phyloP scores from a whole-genome alignment of 768 basidiomycete genomes.

The Mycena galopus region DNA sequence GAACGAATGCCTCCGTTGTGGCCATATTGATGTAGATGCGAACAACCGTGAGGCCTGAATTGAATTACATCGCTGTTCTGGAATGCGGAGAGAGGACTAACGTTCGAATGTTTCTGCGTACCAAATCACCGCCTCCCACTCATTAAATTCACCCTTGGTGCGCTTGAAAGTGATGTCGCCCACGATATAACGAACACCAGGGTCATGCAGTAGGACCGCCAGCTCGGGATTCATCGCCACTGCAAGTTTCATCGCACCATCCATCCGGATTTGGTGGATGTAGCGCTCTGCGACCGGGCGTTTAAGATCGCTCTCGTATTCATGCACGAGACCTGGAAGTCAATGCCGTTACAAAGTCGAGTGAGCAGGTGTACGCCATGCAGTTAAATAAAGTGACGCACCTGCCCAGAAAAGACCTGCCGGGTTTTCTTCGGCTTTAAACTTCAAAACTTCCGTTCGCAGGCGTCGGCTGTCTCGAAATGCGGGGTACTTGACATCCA shows the following conservation, averaged over 20 bases:
- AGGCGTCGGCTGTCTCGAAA: conserved; percentile 3
- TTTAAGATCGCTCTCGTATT: too few species aligned
- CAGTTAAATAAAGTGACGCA: background rate
- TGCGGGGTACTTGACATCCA: conserved; percentile 5
- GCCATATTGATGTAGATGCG: background rate
- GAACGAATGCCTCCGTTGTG: conserved; percentile 1
- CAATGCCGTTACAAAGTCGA: too few species aligned
- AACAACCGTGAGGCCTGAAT: background rate
- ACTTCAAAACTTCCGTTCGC: background rate
- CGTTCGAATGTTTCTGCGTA: background rate
- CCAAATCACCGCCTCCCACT: conserved; percentile 26
- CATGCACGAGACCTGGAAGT: too few species aligned
- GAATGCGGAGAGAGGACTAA: background rate
- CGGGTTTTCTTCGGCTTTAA: background rate
- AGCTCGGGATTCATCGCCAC: conserved; percentile 17
- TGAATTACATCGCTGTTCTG: background rate
- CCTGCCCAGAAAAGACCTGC: conserved; percentile 4
- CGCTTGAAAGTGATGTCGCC: conserved; percentile 19
- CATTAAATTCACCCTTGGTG: conserved; percentile 6
- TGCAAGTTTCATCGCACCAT: conserved; percentile 14
- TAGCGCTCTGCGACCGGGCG: conserved; percentile 12
- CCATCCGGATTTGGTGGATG: conserved; percentile 17
- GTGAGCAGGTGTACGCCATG: too few species aligned
- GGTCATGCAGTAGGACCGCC: conserved; percentile 3
- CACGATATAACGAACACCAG: background rate